Conservation (phyloP, 2,329 filamentous ascomycete genomes). For the Metarhizium humberi region DNA sequence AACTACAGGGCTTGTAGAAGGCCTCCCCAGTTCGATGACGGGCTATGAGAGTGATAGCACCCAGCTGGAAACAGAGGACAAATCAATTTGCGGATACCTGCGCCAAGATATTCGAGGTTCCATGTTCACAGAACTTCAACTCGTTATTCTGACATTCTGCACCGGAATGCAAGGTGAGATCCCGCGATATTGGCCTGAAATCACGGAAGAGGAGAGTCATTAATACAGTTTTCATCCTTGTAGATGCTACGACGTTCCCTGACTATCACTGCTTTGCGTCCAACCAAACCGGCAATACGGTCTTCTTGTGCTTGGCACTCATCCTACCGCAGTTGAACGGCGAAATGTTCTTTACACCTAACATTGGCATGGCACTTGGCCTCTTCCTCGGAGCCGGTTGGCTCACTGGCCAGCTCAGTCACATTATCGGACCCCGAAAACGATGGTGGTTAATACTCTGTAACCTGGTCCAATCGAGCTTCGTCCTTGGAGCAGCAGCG, state of each 20-base stretch:
- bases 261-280: constrained; percentile 55
- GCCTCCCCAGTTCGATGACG: background rate
- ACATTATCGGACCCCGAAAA: constrained; percentile 38
- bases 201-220: background rate
- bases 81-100: constrained; percentile 10
- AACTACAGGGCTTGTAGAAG: background rate
- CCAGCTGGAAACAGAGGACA: background rate
- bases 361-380: constrained; percentile 45
- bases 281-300: constrained; percentile 57
- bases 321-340: constrained; percentile 36
- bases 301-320: constrained; percentile 46
- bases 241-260: constrained; percentile 49
- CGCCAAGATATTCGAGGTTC: constrained; percentile 26
- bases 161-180: constrained; percentile 39
- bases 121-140: constrained; percentile 33
- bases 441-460: constrained; percentile 44
- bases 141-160: constrained; percentile 38
- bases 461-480: constrained; percentile 42
- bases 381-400: constrained; percentile 47
- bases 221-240: background rate
- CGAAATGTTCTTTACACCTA: constrained; percentile 40
- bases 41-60: background rate
- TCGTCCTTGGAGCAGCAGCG: constrained; percentile 43
- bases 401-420: constrained; percentile 46
- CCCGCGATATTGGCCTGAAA: too few species aligned